These are phyloP conservation scores for Sugiyamaella boreocaroliniensis DNA, from an alignment of 805 yeast genomes.

Conservation along the genomic window DNA sequence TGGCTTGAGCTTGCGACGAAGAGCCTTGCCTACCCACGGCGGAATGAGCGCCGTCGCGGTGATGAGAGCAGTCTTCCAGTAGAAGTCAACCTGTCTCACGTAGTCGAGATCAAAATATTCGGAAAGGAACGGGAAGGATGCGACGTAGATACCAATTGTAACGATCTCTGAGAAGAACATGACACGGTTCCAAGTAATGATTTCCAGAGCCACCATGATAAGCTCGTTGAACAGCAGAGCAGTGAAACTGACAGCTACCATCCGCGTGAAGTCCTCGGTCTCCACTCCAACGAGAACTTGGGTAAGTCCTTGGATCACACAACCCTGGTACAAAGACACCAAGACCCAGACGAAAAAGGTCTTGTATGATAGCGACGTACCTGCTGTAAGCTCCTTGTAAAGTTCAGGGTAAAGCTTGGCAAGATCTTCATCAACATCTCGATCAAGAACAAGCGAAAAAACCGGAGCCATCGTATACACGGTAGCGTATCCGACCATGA, in stretches of 20 bases:
- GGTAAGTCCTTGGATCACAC: constrained; percentile 72
- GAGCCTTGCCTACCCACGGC: constrained; percentile 76
- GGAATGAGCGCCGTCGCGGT: constrained; percentile 72
- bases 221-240: constrained; percentile 78
- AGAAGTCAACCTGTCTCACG: constrained; percentile 50
- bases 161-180: constrained; percentile 70
- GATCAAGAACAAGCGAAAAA: constrained; percentile 82
- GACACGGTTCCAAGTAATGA: constrained; percentile 79
- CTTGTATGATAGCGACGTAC: constrained; percentile 74
- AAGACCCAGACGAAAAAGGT: constrained; percentile 90
- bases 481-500: constrained; percentile 98
- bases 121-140: constrained; percentile 71
- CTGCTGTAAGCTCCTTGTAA: constrained; percentile 84
- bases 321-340: constrained; percentile 87
- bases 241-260: constrained; percentile 86
- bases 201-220: constrained; percentile 87
- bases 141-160: constrained; percentile 60
- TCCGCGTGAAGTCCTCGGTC: constrained; percentile 46
- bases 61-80: constrained; percentile 63
- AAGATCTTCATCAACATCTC: constrained; percentile 82
- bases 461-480: constrained; percentile 98
- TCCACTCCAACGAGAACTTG: constrained; percentile 67
- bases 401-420: constrained; percentile 91
- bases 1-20: constrained; percentile 74
- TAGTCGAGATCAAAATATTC: constrained; percentile 80